Evolutionary conservation across 805 yeast genomes (phyloP), one percentile per base, ranked within the genome.

Genomic region (Metschnikowia gruessii): DNA sequence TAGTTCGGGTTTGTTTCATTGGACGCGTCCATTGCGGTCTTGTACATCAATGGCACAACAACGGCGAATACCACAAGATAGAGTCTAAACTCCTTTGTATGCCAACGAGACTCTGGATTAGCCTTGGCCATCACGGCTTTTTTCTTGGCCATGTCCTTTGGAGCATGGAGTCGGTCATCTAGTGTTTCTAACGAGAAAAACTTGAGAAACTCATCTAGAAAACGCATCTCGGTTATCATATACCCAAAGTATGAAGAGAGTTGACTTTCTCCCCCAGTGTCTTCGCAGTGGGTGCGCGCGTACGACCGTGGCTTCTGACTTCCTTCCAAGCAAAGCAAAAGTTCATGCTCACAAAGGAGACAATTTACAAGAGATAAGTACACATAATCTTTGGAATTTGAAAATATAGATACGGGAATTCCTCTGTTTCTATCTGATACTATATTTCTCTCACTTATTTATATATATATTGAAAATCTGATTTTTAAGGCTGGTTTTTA

Each of bases 41-140:
- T 79, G 59, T 83, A 75, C 92, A 94, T 83, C 60, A 83, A 62
- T 5, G 98, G 98, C 3, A 92, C 88, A 3, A 80, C 85, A 3
- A 87, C 57, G 1, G 75, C 66, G 62, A 89, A 87, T 4, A 79
- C 78, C 16, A 80, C 51, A 41, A 77, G 68, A 60, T 94, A 92
- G 30, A 89, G 49, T 50, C 70, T 77, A 67, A 87, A 92, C 65
- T 94, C 98, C 17, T 68, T 52, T 0, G 96, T 83, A 18, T 63
- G 55, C 98, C 98, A 94, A 58, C 80, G 75, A 2, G 91, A 73
- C 9, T 70, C 74, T 16, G 69, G 61, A 35, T 53, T 54, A n/a
- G 71, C 67, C 54, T 57, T 50, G 46, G 64, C 52, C 55, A 66
- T 48, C 46, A 66, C 54, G 5, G 62, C 49, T 53, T 62, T 71